Evolutionary conservation across 2,329 filamentous ascomycete genomes (phyloP).

Genomic region (Lasiodiplodia hormozganensis): DNA sequence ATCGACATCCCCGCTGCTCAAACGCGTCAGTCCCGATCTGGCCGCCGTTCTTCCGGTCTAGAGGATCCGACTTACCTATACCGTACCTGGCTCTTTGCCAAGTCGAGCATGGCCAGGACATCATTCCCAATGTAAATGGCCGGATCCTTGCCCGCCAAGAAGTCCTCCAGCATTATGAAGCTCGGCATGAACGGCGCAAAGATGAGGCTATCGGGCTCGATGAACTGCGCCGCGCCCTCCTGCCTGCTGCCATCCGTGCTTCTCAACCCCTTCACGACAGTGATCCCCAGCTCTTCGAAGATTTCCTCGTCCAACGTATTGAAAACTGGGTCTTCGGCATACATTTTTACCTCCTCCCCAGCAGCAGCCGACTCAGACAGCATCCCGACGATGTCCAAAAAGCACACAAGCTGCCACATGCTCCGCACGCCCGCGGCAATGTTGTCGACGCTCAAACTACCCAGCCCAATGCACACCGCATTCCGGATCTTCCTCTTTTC

Average conservation of each 20-base stretch:
- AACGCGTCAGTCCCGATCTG: background rate
- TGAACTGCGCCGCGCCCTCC: constrained; percentile 30
- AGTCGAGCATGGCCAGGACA: constrained; percentile 36
- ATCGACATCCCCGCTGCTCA: constrained; percentile 5
- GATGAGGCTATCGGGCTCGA: constrained; percentile 38
- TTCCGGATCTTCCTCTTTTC: constrained; percentile 30
- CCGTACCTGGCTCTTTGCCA: constrained; percentile 20
- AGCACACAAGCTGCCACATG: constrained; percentile 48
- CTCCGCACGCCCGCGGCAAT: constrained; percentile 21
- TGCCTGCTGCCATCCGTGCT: constrained; percentile 32
- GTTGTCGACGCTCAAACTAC: constrained; percentile 28
- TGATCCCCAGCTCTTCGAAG: constrained; percentile 37
- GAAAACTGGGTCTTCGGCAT: constrained; percentile 47
- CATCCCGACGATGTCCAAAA: constrained; percentile 37
- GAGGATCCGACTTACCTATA: constrained; percentile 10
- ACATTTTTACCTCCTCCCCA: constrained; percentile 30
- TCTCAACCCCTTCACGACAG: constrained; percentile 26
- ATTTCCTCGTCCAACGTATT: constrained; percentile 42
- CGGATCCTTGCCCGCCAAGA: constrained; percentile 41
- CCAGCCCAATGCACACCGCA: constrained; percentile 43
- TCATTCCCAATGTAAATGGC: constrained; percentile 46
- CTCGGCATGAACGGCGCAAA: constrained; percentile 49
- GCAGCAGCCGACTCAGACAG: constrained; percentile 26
- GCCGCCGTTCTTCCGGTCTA: too few species aligned
- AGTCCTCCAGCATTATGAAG: constrained; percentile 41